Percentiles rank a stretch among this genome's conserved stretches.
Evolutionary conservation across 331 rosid species (phyloP).

Genomic region (Acacia pycnantha): DNA sequence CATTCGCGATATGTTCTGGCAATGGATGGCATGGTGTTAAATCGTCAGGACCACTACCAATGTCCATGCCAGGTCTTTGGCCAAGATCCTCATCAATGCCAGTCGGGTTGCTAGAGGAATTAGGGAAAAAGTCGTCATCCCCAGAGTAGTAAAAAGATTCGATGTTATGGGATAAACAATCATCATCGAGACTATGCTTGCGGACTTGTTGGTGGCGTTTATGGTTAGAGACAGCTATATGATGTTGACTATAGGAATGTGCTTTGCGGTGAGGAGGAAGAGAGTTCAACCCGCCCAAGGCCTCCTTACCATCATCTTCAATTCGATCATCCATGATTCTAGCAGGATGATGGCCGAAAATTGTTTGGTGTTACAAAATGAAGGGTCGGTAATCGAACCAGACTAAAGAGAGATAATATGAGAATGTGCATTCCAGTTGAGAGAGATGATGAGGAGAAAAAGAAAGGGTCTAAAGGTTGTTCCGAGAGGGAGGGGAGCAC

Average conservation of each 20-base stretch:
- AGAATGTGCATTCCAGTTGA: constrained; percentile 1
- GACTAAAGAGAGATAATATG: constrained; percentile 24
- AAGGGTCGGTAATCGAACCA: neutral
- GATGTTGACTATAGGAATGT: constrained; percentile 88
- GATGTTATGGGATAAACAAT: constrained; percentile 34
- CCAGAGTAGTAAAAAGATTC: constrained; percentile 41
- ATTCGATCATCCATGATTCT: constrained; percentile 54
- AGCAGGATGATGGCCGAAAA: neutral
- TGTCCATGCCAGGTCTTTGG: constrained; percentile 40
- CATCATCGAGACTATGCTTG: constrained; percentile 88
- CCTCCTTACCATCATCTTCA: constrained; percentile 74
- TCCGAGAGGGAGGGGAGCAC: constrained; percentile 44
- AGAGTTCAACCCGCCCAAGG: constrained; percentile 52
- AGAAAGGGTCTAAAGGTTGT: constrained; percentile 36
- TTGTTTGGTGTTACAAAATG: neutral
- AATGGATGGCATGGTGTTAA: constrained; percentile 39
- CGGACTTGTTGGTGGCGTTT: constrained; percentile 56
- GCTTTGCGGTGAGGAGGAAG: constrained; percentile 74
- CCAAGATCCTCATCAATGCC: constrained; percentile 33
- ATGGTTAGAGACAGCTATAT: constrained; percentile 44
- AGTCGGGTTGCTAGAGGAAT: constrained; percentile 39
- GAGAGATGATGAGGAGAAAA: constrained; percentile 25
- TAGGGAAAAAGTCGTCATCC: constrained; percentile 69
- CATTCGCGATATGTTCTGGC: constrained; percentile 76
- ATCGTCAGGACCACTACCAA: constrained; percentile 38